These are phyloP conservation scores for Tillandsia leiboldiana DNA, from an alignment of 176 grass and related monocot species.

Conservation along the genomic window DNA sequence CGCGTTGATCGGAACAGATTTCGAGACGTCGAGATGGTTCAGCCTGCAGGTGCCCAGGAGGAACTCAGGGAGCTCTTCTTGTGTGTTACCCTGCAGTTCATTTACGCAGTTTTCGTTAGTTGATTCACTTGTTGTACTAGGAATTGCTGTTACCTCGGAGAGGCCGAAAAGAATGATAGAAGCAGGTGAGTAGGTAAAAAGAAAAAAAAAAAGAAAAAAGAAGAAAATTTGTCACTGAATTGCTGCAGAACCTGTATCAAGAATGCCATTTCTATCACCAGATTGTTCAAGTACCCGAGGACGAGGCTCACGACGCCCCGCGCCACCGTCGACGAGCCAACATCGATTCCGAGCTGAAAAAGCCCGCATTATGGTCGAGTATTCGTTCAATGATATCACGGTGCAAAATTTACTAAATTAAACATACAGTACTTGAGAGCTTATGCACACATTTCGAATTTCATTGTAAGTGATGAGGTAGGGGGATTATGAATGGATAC, in stretches of 20 bases:
- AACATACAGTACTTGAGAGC: not conserved
- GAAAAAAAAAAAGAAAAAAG: not conserved
- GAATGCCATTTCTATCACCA: conserved; percentile 98
- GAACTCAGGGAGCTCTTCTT: conserved; percentile 90
- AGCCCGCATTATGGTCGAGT: not conserved
- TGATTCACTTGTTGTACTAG: not conserved
- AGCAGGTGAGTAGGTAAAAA: not conserved
- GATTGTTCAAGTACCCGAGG: conserved; percentile 83
- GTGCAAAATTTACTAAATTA: not conserved
- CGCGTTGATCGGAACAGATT: conserved; percentile 52
- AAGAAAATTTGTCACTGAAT: too few relatives aligned
- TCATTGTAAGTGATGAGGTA: too few relatives aligned
- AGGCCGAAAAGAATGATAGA: conserved; percentile 2
- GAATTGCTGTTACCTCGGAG: not conserved
- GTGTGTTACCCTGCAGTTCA: conserved; percentile 60
- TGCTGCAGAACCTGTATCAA: conserved; percentile 57
- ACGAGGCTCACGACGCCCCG: conserved; percentile 87
- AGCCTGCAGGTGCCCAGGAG: conserved; percentile 78
- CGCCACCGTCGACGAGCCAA: conserved; percentile 83
- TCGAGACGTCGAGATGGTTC: conserved; percentile 76
- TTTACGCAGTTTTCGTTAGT: not conserved
- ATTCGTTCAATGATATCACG: not conserved
- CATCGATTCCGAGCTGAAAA: conserved; percentile 76
- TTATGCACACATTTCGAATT: too few relatives aligned
- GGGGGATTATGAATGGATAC: too few relatives aligned